Evolutionary conservation across 202 grass and related monocot species (phyloP).

Genomic region (Zizania palustris): DNA sequence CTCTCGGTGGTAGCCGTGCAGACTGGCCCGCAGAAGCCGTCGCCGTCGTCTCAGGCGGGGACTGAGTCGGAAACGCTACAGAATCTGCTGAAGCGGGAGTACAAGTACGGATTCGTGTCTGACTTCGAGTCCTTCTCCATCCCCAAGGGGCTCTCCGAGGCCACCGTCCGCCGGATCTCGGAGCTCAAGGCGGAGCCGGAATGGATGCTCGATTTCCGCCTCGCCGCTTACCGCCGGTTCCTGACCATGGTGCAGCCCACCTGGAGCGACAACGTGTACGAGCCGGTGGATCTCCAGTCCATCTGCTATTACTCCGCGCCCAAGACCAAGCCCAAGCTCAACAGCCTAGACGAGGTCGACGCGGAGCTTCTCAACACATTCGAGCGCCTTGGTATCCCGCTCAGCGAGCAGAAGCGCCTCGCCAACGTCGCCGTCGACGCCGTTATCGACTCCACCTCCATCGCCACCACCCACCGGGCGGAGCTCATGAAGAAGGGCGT

Average conservation of each 20-base stretch:
- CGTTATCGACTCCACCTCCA: slow-evolving; percentile 91
- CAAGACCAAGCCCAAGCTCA: slow-evolving; percentile 89
- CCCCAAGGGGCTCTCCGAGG: slow-evolving; percentile 85
- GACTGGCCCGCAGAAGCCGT: slow-evolving; percentile 66
- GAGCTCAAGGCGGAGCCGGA: slow-evolving; percentile 81
- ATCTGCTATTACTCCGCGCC: slow-evolving; percentile 92
- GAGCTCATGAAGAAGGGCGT: slow-evolving; percentile 84
- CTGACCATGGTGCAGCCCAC: slow-evolving; percentile 69
- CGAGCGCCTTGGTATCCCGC: slow-evolving; percentile 83
- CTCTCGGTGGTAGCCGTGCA: slow-evolving; percentile 67
- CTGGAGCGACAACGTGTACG: slow-evolving; percentile 89
- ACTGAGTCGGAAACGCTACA: slow-evolving; percentile 73
- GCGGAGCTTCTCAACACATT: slow-evolving; percentile 82
- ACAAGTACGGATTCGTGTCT: slow-evolving; percentile 88
- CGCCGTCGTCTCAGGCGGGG: slow-evolving; percentile 30
- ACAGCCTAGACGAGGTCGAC: slow-evolving; percentile 84
- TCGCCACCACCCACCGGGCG: slow-evolving; percentile 81
- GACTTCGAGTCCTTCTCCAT: slow-evolving; percentile 94
- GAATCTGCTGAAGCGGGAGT: slow-evolving; percentile 82
- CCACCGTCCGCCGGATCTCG: slow-evolving; percentile 79
- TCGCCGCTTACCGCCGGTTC: slow-evolving; percentile 76
- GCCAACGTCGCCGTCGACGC: slow-evolving; percentile 92
- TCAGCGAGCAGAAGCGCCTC: slow-evolving; percentile 92
- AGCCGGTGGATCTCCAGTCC: slow-evolving; percentile 79
- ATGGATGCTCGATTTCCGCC: slow-evolving; percentile 94